Evolutionary conservation across 345 rosid species (phyloP).

Genomic region (Citrus hindsii): DNA sequence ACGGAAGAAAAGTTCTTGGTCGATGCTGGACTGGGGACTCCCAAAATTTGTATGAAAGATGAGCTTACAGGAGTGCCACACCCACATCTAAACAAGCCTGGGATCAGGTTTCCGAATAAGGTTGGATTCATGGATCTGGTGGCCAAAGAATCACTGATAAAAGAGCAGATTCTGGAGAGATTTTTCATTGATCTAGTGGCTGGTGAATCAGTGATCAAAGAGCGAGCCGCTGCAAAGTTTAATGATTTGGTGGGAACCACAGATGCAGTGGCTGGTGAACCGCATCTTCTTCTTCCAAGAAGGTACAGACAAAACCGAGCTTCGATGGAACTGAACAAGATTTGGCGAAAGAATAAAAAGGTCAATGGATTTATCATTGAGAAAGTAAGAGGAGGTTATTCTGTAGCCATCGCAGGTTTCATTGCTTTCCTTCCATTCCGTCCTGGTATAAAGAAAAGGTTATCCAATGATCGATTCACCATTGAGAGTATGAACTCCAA

Average conservation of each 20-base stretch:
- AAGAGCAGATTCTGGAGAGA: not conserved
- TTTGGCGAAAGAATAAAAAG: not conserved
- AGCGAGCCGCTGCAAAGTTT: too few relatives aligned
- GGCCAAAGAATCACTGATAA: not conserved
- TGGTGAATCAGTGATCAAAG: not conserved
- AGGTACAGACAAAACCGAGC: not conserved
- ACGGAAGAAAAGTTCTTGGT: too few relatives aligned
- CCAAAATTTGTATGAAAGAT: too few relatives aligned
- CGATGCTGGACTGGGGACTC: too few relatives aligned
- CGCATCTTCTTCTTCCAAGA: not conserved
- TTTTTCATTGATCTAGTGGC: not conserved
- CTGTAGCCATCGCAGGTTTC: not conserved
- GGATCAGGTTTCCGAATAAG: too few relatives aligned
- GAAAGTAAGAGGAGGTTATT: not conserved
- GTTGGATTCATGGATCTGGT: not conserved
- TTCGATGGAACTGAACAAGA: not conserved
- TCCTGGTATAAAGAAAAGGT: not conserved
- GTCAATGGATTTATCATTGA: not conserved
- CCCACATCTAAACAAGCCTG: too few relatives aligned
- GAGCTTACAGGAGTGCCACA: too few relatives aligned
- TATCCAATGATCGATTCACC: constrained; percentile 8
- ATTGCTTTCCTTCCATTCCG: constrained; percentile 3
- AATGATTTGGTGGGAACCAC: too few relatives aligned
- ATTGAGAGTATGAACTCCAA: constrained; percentile 1
- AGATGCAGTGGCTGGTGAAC: too few relatives aligned